Conservation (phyloP, 306 rosid genomes). For the Cucurbita maxima region DNA sequence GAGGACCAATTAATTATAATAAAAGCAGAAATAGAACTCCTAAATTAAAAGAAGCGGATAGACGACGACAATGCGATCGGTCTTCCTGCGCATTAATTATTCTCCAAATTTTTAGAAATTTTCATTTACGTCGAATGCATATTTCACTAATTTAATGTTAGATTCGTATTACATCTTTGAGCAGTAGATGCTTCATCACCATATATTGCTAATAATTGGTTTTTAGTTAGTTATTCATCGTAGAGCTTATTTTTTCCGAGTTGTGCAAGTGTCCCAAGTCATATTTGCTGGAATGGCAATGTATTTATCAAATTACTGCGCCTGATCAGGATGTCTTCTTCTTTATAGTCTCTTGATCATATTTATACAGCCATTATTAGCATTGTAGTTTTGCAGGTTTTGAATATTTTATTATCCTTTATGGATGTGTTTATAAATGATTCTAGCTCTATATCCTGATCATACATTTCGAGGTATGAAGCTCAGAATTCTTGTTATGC, state of each 20-base stretch:
- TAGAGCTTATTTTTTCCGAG: neutral
- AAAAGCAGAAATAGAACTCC: neutral
- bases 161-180: neutral
- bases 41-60: neutral
- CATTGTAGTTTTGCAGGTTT: constrained; percentile 43
- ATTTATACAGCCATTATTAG: constrained; percentile 12
- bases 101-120: neutral
- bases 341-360: constrained; percentile 1
- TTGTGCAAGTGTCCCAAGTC: neutral
- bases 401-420: constrained; percentile 12
- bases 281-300: neutral
- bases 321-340: neutral
- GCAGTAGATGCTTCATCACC: neutral
- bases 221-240: neutral
- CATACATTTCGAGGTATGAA: constrained; percentile 28
- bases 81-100: neutral
- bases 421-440: constrained; percentile 17
- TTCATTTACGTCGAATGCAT: neutral
- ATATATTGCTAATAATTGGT: neutral
- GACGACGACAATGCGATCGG: neutral
- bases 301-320: neutral
- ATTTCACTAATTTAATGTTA: neutral
- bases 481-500: constrained; percentile 12
- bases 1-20: neutral
- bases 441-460: constrained; percentile 20